These are phyloP conservation scores for Aspergillus amoenus DNA, from an alignment of 2,329 filamentous ascomycete species.

Conservation along the genomic window DNA sequence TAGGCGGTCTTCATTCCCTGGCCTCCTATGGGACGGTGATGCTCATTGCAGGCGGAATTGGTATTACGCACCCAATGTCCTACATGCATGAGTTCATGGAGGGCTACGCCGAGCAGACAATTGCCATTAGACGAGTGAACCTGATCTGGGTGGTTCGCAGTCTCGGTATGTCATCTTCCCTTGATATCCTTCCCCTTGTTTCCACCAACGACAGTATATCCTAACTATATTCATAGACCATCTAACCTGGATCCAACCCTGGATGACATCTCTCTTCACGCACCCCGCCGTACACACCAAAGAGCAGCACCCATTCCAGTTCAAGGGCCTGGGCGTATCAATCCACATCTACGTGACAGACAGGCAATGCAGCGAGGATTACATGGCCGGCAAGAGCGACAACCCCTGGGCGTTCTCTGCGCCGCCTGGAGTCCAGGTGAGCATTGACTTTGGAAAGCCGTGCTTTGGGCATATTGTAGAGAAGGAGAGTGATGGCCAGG, in stretches of 20 bases:
- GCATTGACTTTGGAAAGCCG: constrained; percentile 27
- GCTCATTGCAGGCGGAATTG: constrained; percentile 38
- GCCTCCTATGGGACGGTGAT: constrained; percentile 35
- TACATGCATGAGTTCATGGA: constrained; percentile 33
- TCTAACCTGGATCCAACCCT: constrained; percentile 35
- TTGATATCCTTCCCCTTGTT: too few species aligned
- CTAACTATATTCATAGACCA: constrained; percentile 24
- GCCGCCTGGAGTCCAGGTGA: constrained; percentile 26
- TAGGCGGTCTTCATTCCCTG: constrained; percentile 32
- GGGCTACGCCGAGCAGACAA: constrained; percentile 23
- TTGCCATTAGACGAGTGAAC: constrained; percentile 28
- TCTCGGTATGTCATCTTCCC: constrained; percentile 21
- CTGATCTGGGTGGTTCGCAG: constrained; percentile 36
- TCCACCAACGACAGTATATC: background rate
- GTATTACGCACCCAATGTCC: constrained; percentile 38
- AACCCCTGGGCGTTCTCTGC: constrained; percentile 28
- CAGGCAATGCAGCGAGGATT: constrained; percentile 25
- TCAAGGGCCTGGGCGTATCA: constrained; percentile 25
- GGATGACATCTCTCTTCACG: constrained; percentile 32
- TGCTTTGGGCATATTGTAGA: constrained; percentile 26
- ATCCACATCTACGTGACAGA: constrained; percentile 31
- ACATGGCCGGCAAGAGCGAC: constrained; percentile 16
- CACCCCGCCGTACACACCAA: constrained; percentile 28
- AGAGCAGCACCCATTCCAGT: constrained; percentile 25
- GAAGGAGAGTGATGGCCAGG: constrained; percentile 27